Evolutionary conservation across 768 basidiomycete genomes (phyloP).

Genomic region (Lentinula edodes): DNA sequence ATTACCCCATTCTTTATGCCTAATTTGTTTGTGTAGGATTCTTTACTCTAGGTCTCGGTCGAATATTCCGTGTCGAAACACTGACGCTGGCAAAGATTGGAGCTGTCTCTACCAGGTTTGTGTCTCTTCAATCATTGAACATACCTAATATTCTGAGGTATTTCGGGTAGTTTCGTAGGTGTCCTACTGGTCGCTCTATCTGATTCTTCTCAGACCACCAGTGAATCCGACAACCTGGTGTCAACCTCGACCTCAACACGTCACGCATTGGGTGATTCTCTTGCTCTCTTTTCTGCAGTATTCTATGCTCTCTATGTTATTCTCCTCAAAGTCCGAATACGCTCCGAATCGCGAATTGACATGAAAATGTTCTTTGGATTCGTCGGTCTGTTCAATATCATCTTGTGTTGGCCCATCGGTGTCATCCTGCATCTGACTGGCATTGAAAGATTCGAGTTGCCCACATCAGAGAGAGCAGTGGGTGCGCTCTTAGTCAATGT

Average conservation of each 20-base stretch:
- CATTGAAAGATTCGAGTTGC: slow-evolving; percentile 70
- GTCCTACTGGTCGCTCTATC: slow-evolving; percentile 87
- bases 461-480: slow-evolving; percentile 44
- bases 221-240: slow-evolving; percentile 10
- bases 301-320: slow-evolving; percentile 89
- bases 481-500: slow-evolving; percentile 53
- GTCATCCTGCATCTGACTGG: slow-evolving; percentile 70
- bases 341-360: slow-evolving; percentile 75
- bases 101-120: slow-evolving; percentile 77
- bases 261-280: slow-evolving; percentile 57
- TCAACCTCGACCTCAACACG: slow-evolving; percentile 10
- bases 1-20: neutral
- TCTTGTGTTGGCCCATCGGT: slow-evolving; percentile 71
- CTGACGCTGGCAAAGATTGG: slow-evolving; percentile 66
- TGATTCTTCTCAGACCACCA: slow-evolving; percentile 46
- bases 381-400: slow-evolving; percentile 82
- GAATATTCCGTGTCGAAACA: slow-evolving; percentile 75
- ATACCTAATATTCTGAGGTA: neutral
- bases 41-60: slow-evolving; percentile 85
- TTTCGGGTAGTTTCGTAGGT: slow-evolving; percentile 58
- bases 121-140: neutral
- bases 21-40: slow-evolving; percentile 52
- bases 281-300: slow-evolving; percentile 82
- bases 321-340: slow-evolving; percentile 83
- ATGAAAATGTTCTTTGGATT: slow-evolving; percentile 97